Evolutionary conservation across 2,329 filamentous ascomycete genomes (phyloP).

Genomic region (Claviceps sp.): DNA sequence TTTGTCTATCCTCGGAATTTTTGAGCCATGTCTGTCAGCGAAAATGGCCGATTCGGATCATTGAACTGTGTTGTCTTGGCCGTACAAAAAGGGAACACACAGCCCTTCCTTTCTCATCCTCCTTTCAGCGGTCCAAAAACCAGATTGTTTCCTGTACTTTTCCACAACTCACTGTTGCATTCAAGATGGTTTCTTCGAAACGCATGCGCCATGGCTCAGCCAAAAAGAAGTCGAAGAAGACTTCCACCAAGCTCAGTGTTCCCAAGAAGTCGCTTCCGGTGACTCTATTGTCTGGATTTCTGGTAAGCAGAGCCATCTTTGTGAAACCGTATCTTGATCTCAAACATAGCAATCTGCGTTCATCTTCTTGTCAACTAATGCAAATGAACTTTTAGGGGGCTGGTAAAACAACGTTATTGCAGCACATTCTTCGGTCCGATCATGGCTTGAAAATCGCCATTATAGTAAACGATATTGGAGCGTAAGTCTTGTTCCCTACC

Average conservation of each 20-base stretch:
- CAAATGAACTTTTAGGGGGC: conserved; percentile 34
- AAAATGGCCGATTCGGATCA: not conserved
- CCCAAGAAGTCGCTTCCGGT: conserved; percentile 17
- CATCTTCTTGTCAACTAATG: no score
- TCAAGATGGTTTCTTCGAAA: conserved; percentile 1
- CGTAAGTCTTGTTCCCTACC: conserved; percentile 22
- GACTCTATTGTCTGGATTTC: conserved; percentile 22
- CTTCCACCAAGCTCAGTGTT: not conserved
- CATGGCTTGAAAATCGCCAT: conserved; percentile 58
- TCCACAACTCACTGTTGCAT: no score
- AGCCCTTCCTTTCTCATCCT: no score
- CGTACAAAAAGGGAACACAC: not conserved
- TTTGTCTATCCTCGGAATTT: not conserved
- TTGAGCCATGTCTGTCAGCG: not conserved
- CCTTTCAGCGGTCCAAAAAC: no score
- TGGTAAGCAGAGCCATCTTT: conserved; percentile 10
- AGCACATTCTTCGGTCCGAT: conserved; percentile 53
- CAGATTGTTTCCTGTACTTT: no score
- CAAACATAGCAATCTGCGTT: no score
- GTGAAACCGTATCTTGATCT: no score
- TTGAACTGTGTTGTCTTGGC: not conserved
- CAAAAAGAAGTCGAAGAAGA: conserved; percentile 3
- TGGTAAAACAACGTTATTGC: conserved; percentile 58
- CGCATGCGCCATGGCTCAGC: not conserved
- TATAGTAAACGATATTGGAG: conserved; percentile 61